Base-by-base conservation (phyloP, 495 filamentous ascomycete genomes). In the Viridothelium virens region DNA sequence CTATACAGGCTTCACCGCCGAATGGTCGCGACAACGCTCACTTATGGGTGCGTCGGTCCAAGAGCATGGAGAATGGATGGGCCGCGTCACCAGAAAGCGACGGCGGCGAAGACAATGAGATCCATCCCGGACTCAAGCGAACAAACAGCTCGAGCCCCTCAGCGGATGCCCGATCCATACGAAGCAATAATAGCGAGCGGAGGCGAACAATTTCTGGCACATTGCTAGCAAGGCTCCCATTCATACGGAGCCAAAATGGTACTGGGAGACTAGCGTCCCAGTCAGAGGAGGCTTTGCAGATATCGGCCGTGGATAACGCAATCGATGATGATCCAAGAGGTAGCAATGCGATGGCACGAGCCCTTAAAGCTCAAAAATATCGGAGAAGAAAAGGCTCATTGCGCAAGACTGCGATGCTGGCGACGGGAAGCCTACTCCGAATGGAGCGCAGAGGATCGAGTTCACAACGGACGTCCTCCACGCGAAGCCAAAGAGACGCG, bases 331-430 rank as follows among this genome's bases (percentile, higher is more conserved):
- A 53, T 53, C n/a, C 47, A 18, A 53, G 47, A 18, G 47, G 59
- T 4, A 62, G 80, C 10, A 77, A 84, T 69, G 80, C 85, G 66
- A 82, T 85, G 80, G 79, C 82, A 33, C 77, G 80, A 78, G 14
- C 74, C 83, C 14, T 84, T 88, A 67, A 86, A 89, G 66, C 83
- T 85, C 46, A 78, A 75, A 61, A 89, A 88, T 71, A 87, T 9
- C 83, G 91, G 34, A 85, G 87, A 65, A 86, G 92, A 53, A 86
- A 88, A 66, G 74, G 71, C 16, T 78, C 76, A 34, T 63, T 78
- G 65, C 65, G 75, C 62, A 78, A 78, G 70, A 74, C 73, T 3
- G 75, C 74, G 14, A 65, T 78, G 31, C 65, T 78, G 3, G 72
- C 75, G 11, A 74, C 70, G 3, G 66, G 67, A 37, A 74, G 66